A percentile compares a stretch with the other conserved stretches of the same genome.
These are phyloP conservation scores for Volvox africanus DNA, from an alignment of 139 green algal genomes.

Conservation along the genomic window DNA sequence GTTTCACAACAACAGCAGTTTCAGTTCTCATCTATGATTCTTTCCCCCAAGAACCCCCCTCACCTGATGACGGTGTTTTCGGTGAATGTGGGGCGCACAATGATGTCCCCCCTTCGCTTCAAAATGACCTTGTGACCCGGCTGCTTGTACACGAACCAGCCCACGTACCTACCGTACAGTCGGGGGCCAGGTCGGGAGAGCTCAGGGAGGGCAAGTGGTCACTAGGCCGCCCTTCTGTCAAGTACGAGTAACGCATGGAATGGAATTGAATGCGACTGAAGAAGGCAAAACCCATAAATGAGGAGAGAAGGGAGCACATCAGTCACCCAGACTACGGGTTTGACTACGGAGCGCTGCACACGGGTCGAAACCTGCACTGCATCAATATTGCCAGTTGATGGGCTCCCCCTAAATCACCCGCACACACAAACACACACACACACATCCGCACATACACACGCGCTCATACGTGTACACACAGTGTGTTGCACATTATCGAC, in stretches of 20 bases:
- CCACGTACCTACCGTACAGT: background rate
- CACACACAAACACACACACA: background rate
- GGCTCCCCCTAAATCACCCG: background rate
- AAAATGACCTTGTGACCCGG: conserved; percentile 41
- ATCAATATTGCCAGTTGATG: too few relatives aligned
- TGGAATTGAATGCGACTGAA: too few relatives aligned
- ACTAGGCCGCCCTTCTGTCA: background rate
- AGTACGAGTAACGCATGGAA: too few relatives aligned
- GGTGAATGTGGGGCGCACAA: conserved; percentile 23
- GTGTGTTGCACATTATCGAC: too few relatives aligned
- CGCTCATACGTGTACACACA: too few relatives aligned
- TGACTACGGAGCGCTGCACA: too few relatives aligned
- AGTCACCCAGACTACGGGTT: too few relatives aligned
- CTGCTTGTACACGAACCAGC: conserved; percentile 47
- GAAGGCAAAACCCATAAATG: too few relatives aligned
- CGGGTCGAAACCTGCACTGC: too few relatives aligned
- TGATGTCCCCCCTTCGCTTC: conserved; percentile 35
- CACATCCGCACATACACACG: background rate
- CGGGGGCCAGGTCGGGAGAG: too few relatives aligned
- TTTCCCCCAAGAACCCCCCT: background rate
- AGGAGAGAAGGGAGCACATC: too few relatives aligned
- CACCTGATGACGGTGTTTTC: conserved; percentile 23
- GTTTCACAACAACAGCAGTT: background rate
- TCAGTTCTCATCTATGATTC: background rate
- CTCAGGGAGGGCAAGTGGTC: background rate